Base-by-base conservation (phyloP, 345 rosid species). In the Ricinus communis region DNA sequence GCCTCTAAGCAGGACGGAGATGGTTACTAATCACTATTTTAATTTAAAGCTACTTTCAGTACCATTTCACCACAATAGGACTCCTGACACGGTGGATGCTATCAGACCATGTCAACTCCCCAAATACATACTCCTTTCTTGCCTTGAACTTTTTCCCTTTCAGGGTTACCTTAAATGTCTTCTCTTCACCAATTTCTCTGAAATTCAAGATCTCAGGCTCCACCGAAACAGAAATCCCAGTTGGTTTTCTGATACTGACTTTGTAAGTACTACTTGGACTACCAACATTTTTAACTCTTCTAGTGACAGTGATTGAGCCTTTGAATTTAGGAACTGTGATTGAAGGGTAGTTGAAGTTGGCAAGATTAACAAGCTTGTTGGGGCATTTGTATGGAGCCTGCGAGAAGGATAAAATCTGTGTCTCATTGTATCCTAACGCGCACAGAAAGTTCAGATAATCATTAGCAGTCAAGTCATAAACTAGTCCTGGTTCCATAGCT, bases 61-160 rank as follows among this genome's bases (percentile, higher is more conserved):
- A 24, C 76, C 73, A 77, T 33, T 71, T 67, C 15, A 77, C 76
- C 22, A 47, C 77, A 62, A 77, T 63, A 46, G 69, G 61, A 72
- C 80, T 77, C 33, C 73, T 77, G 12, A 77, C 80, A 53, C 25
- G 22, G 28, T 71, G 76, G 60, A 45, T 54, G 2, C 19, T 53
- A 57, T 77, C 80, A 18, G 73, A 61, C 80, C 80, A 77, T 4
- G 25, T 28, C 66, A 77, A 27, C 40, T 62, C 70, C 56, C 80
- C 80, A 62, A 77, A 77, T 0, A 62, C 80, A 56, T 72, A 77
- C 11, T 68, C 80, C 73, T 79, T 89, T 30, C 82, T 72, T 43
- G 71, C 65, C 2, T 45, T 27, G 9, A 43, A 66, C 36, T 71
- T 72, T 41, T 25, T 68, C 51, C 70, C 61, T 52, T 46, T 43